A percentile compares a stretch with the other conserved stretches of the same genome.
Evolutionary conservation across 345 rosid species (phyloP).

Genomic region (Brassica incana): DNA sequence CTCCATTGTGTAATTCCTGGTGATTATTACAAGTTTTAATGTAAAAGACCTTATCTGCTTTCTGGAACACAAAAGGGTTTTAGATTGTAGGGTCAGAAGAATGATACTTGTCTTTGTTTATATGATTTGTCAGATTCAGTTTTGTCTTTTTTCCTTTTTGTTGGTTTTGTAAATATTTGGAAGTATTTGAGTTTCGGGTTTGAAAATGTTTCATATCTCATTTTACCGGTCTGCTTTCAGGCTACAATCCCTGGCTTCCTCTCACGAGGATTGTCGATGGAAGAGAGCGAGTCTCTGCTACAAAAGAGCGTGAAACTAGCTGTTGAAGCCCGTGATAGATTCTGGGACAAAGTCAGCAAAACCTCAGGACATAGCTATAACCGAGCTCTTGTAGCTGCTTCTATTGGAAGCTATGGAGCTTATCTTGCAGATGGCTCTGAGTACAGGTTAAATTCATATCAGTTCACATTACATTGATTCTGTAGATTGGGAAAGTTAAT

Average conservation of each 20-base stretch:
- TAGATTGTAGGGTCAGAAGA: background rate
- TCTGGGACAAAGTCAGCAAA: slow-evolving; percentile 58
- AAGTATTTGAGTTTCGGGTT: background rate
- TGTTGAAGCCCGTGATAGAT: slow-evolving; percentile 75
- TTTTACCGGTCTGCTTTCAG: slow-evolving; percentile 36
- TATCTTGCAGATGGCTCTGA: slow-evolving; percentile 97
- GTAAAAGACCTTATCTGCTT: background rate
- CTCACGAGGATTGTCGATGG: slow-evolving; percentile 67
- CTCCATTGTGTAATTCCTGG: background rate
- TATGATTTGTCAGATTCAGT: background rate
- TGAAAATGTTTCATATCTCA: background rate
- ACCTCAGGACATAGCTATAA: slow-evolving; percentile 53
- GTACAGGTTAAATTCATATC: slow-evolving; percentile 54
- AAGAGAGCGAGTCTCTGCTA: slow-evolving; percentile 66
- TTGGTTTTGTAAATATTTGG: background rate
- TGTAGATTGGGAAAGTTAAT: background rate
- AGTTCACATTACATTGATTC: background rate
- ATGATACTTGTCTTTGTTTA: background rate
- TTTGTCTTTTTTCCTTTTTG: background rate
- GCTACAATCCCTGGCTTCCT: slow-evolving; percentile 87
- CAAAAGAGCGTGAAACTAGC: slow-evolving; percentile 76
- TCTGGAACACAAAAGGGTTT: background rate
- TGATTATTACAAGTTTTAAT: background rate
- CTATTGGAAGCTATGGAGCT: slow-evolving; percentile 94
- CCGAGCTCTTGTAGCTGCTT: slow-evolving; percentile 83